Evolutionary conservation across 2,329 filamentous ascomycete species (phyloP).

Genomic region (Colletotrichum salicis): DNA sequence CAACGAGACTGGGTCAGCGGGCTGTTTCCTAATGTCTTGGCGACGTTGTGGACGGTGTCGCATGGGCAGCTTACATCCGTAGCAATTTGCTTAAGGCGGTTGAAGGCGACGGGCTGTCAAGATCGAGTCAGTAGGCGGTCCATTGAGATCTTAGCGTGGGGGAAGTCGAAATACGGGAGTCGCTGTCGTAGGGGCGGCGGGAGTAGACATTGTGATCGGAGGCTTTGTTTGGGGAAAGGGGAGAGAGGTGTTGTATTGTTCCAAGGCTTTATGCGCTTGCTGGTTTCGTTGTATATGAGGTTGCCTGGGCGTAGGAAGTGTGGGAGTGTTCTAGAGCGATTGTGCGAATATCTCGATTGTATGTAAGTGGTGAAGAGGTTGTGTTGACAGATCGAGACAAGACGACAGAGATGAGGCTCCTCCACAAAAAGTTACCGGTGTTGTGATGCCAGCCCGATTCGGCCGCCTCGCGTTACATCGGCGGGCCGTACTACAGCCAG

Average conservation of each 20-base stretch:
- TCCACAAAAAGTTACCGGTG: slow-evolving; percentile 27
- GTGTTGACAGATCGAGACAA: slow-evolving; percentile 24
- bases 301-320: not conserved
- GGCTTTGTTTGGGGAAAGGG: slow-evolving; percentile 5
- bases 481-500: slow-evolving; percentile 17
- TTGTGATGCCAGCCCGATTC: slow-evolving; percentile 28
- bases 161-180: slow-evolving; percentile 14
- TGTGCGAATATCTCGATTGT: not conserved
- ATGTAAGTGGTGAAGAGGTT: slow-evolving; percentile 3
- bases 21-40: slow-evolving; percentile 2
- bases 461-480: slow-evolving; percentile 26
- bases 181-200: slow-evolving; percentile 12
- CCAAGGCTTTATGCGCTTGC: not conserved
- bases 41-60: slow-evolving; percentile 1
- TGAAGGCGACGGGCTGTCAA: slow-evolving; percentile 76
- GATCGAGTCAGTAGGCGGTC: slow-evolving; percentile 4
- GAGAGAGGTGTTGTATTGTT: not conserved
- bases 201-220: slow-evolving; percentile 20
- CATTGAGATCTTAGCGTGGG: not conserved
- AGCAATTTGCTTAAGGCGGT: slow-evolving; percentile 85
- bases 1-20: slow-evolving; percentile 27
- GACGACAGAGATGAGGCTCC: slow-evolving; percentile 16
- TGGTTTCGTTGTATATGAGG: not conserved
- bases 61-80: slow-evolving; percentile 72
- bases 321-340: not conserved